Base-by-base conservation (phyloP, 345 rosid genomes). In the Camelina sativa region DNA sequence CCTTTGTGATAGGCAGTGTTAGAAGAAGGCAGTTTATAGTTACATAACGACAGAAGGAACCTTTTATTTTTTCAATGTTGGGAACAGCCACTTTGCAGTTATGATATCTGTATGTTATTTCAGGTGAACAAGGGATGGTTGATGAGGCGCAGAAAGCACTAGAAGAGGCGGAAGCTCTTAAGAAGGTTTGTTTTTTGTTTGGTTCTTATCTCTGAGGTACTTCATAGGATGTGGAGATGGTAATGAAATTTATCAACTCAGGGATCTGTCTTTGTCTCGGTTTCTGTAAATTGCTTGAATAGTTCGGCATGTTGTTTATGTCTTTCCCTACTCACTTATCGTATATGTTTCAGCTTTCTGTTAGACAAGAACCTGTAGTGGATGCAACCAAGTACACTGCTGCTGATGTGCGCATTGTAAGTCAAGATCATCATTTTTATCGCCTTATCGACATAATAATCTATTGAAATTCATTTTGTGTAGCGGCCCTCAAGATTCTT, bases 161-260 rank as follows among this genome's bases (percentile, higher is more conserved):
- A 80, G 99, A 95, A 86, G 98, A 95, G 81, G 99, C 99, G 70
- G 99, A 92, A 82, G 98, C 98, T 64, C 98, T 95, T 44, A 95
- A 91, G 82, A 95, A 95, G 99, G 99, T 95, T 63, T 58, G 75
- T 25, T 7, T 46, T 65, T 51, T 71, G 56, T 25, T 58, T 50
- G 41, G 46, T 19, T 22, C 51, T 61, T 35, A 50, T 55, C 9
- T 54, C 47, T 34, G 6, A 51, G 34, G 13, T 50, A 19, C 51
- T 12, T 46, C 9, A 1, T 69, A 47, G 35, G 7, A 28, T 62
- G 35, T 55, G 55, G 48, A 64, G 55, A 16, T 57, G 68, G 57
- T 20, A 19, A 71, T 43, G 64, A 54, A 62, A 20, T 54, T 4
- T 57, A n/a, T 40, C 51, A 62, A 40, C 40, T 6, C 22, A 4